These are phyloP conservation scores for Phytopythium kandeliae DNA, from an alignment of 352 stramenopile species.

Conservation along the genomic window DNA sequence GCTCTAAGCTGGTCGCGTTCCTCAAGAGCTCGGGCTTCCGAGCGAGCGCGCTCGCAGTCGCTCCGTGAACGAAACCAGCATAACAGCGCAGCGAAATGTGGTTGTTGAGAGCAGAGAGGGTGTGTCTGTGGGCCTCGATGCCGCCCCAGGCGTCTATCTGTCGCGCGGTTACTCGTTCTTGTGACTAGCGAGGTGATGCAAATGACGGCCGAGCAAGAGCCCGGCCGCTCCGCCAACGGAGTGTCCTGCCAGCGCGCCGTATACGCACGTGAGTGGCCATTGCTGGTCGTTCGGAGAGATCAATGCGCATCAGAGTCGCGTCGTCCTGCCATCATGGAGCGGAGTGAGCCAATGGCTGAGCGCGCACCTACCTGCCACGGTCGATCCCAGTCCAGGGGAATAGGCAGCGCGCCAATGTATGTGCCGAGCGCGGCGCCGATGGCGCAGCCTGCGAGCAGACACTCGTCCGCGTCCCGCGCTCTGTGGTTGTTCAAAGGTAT, in stretches of 20 bases:
- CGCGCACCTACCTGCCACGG: constrained; percentile 67
- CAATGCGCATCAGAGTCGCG: not conserved
- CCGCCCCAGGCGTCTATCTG: not conserved
- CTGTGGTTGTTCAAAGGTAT: too few relatives aligned
- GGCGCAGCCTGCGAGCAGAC: constrained; percentile 41
- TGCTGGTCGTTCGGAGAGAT: constrained; percentile 26
- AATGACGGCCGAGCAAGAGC: constrained; percentile 6
- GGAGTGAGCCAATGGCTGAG: not conserved
- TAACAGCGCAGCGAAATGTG: not conserved
- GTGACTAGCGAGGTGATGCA: not conserved
- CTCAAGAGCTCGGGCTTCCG: constrained; percentile 72
- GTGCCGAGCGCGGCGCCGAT: constrained; percentile 57
- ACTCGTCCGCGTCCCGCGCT: constrained; percentile 29
- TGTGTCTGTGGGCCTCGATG: not conserved
- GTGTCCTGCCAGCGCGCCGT: constrained; percentile 50
- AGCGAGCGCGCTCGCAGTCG: constrained; percentile 17
- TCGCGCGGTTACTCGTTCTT: not conserved
- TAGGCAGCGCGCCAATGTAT: constrained; percentile 71
- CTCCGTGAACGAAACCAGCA: not conserved
- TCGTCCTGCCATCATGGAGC: not conserved
- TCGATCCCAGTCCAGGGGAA: constrained; percentile 84
- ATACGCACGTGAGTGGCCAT: constrained; percentile 84
- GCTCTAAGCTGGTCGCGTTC: constrained; percentile 63
- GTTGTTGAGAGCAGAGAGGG: not conserved
- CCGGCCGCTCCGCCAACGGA: constrained; percentile 30